Base-by-base conservation (phyloP, 768 basidiomycete species). In the Pleurotus giganteus region DNA sequence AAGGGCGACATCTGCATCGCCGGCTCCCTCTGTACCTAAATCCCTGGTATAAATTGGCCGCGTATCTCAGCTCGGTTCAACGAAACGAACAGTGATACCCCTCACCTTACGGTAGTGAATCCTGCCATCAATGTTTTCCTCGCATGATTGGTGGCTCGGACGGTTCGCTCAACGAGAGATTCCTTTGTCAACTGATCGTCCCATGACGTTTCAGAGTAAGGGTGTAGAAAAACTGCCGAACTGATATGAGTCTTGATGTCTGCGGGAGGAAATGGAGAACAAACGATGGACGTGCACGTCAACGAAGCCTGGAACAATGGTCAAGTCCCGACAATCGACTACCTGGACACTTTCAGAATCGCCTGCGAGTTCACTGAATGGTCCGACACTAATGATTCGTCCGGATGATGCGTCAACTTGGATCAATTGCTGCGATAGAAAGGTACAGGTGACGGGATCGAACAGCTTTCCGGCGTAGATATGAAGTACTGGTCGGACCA, bases 1-100 rank as follows among this genome's bases (percentile, higher is more conserved):
- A 32, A 87, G 69, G 0, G 75, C 71, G 11, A 85, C 68, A 60
- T 87, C 84, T 15, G 84, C 82, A 60, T 86, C 85, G 23, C 69
- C 76, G 1, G 84, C 83, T 2, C 84, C 85, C 63, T 87, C 85
- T 1, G 85, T 86, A n/a, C 85, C 85, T 4, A 87, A 71, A 60
- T 86, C 85, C 28, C 84, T 84, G 61, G 31, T 11, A 31, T 9
- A 32, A 4, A 23, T 24, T n/a, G n/a, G n/a, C n/a, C n/a, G n/a
- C n/a, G n/a, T n/a, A n/a, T n/a, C n/a, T n/a, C 39, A 41, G n/a
- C n/a, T 9, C 17, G 21, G 29, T 34, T 32, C 24, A 39, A 39
- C 15, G 21, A 13, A 6, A 21, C 36, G 1, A 11, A 39, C 28
- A 7, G 23, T 28, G 9, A 21, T 34, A 44, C 24, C 17, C 65